Percentiles rank a stretch among this genome's conserved stretches.
phyloP scores from a whole-genome alignment of 257 asterid genomes.

The Cinchona pubescens region DNA sequence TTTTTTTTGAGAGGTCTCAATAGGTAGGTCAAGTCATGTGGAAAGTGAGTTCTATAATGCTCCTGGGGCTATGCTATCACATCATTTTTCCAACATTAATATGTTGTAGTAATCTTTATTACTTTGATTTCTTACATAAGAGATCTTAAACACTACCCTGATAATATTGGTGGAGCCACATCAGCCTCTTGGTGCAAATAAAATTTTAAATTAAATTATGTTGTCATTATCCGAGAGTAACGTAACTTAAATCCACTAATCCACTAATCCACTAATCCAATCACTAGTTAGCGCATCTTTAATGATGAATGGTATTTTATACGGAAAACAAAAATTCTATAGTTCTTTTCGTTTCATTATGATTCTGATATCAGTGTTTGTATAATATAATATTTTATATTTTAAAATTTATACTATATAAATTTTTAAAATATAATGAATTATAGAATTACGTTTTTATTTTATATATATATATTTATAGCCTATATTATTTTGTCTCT shows the following conservation, averaged over 20 bases:
- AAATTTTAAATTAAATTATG: slow-evolving; percentile 29
- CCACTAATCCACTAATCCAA: no score
- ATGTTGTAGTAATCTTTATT: slow-evolving; percentile 33
- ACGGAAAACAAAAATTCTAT: no score
- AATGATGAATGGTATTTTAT: background rate
- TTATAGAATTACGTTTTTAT: no score
- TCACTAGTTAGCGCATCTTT: no score
- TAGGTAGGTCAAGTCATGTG: slow-evolving; percentile 31
- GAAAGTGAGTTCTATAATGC: slow-evolving; percentile 29
- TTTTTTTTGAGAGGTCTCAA: slow-evolving; percentile 37
- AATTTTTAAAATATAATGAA: no score
- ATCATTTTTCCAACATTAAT: slow-evolving; percentile 23
- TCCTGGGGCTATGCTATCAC: slow-evolving; percentile 34
- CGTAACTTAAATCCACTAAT: slow-evolving; percentile 30
- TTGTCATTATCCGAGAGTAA: slow-evolving; percentile 39
- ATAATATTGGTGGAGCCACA: slow-evolving; percentile 37
- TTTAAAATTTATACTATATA: no score
- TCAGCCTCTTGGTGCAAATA: slow-evolving; percentile 32
- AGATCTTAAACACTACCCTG: slow-evolving; percentile 28
- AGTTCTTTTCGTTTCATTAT: no score
- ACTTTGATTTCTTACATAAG: slow-evolving; percentile 46
- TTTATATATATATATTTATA: no score
- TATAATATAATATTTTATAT: no score
- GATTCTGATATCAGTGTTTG: no score
- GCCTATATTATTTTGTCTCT: background rate